Conservation (phyloP, 2,329 filamentous ascomycete species). For the Sclerotinia spermophila region DNA sequence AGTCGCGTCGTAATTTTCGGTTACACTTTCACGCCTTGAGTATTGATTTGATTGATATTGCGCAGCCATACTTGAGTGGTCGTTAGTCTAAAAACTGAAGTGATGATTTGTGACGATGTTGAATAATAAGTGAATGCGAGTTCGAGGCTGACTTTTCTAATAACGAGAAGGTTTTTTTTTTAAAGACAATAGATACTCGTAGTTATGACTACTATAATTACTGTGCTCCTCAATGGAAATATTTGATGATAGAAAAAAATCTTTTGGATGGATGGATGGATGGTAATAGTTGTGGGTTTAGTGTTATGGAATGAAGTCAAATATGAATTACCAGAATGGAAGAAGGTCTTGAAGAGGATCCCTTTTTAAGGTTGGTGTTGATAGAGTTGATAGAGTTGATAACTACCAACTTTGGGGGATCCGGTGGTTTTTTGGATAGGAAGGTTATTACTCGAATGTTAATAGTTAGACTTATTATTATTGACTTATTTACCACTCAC, state of each 20-base stretch:
- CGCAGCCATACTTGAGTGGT: slow-evolving; percentile 29
- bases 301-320: not conserved
- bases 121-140: not conserved
- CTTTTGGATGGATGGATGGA: not conserved
- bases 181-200: not conserved
- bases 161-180: not conserved
- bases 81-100: slow-evolving; percentile 1
- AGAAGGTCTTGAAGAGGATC: not conserved
- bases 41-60: slow-evolving; percentile 36
- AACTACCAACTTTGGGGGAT: not conserved
- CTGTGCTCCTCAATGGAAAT: not conserved
- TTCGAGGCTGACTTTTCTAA: not conserved
- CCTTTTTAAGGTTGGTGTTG: slow-evolving; percentile 3
- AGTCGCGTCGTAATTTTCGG: slow-evolving; percentile 33
- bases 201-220: not conserved
- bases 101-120: not conserved
- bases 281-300: not conserved
- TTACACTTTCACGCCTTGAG: slow-evolving; percentile 33
- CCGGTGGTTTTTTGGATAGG: not conserved
- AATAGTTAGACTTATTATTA: no score
- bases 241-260: not conserved
- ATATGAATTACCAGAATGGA: not conserved
- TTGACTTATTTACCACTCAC: slow-evolving; percentile 18
- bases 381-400: not conserved
- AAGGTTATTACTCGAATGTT: not conserved